phyloP scores from a whole-genome alignment of 495 filamentous ascomycete genomes.

The Tuber aestivum region DNA sequence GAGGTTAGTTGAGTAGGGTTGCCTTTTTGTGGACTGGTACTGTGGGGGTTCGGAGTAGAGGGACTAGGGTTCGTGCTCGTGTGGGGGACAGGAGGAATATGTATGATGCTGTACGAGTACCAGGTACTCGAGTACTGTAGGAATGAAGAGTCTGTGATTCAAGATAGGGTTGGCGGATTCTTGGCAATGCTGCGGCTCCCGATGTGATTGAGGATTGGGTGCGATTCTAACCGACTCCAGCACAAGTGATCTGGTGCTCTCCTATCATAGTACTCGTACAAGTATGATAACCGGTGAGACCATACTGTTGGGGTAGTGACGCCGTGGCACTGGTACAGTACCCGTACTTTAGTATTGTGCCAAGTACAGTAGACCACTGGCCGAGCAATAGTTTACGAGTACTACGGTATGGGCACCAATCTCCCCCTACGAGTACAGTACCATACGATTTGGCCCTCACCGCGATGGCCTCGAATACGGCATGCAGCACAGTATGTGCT shows the following conservation, averaged over 20 bases:
- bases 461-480: not conserved
- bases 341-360: too few species aligned
- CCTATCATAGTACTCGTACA: too few species aligned
- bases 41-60: not conserved
- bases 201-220: not conserved
- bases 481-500: too few species aligned
- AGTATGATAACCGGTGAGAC: not conserved
- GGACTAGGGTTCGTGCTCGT: not conserved
- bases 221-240: not conserved
- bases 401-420: too few species aligned
- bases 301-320: not conserved
- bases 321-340: not conserved
- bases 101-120: too few species aligned
- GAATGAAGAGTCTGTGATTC: not conserved
- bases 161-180: not conserved
- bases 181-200: not conserved
- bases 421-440: not conserved
- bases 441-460: not conserved
- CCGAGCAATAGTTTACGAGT: too few species aligned
- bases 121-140: not conserved
- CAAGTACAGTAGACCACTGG: too few species aligned
- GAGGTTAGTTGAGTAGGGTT: conserved; percentile 2
- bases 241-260: not conserved
- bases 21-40: not conserved
- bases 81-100: not conserved